Conservation (phyloP, 108 stramenopile genomes). For the Craspedostauros australis region DNA sequence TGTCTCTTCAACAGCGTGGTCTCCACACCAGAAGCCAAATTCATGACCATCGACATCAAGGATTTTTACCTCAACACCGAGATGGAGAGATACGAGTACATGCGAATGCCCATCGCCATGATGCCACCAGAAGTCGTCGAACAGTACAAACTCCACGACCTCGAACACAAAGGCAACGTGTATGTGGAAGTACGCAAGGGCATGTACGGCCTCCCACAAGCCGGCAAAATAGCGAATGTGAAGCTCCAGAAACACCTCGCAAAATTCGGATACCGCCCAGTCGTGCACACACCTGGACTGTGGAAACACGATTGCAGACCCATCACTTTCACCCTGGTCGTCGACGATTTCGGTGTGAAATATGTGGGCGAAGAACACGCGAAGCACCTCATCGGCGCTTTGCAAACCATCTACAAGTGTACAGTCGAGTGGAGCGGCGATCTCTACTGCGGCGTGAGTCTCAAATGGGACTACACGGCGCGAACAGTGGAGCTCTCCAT, state of each 20-base stretch:
- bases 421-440: constrained; percentile 20
- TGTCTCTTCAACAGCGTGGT: constrained; percentile 43
- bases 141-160: constrained; percentile 21
- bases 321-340: constrained; percentile 34
- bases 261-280: constrained; percentile 15
- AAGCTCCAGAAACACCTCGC: constrained; percentile 8
- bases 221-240: constrained; percentile 32
- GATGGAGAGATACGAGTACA: too few relatives aligned
- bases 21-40: constrained; percentile 17
- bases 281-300: constrained; percentile 24
- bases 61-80: constrained; percentile 40
- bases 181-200: constrained; percentile 16
- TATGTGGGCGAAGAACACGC: constrained; percentile 21
- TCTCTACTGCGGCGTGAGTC: constrained; percentile 23
- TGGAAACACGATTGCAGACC: constrained; percentile 23
- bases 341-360: constrained; percentile 49
- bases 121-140: constrained; percentile 33
- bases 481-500: constrained; percentile 32
- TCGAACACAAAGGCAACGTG: background rate
- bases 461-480: constrained; percentile 39
- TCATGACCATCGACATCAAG: constrained; percentile 22
- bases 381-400: constrained; percentile 30
- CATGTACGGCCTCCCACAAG: constrained; percentile 52
- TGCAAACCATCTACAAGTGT: constrained; percentile 13
- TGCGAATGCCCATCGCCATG: constrained; percentile 12